phyloP scores from a whole-genome alignment of 2,329 filamentous ascomycete genomes.

The Hymenoscyphus repandus region DNA sequence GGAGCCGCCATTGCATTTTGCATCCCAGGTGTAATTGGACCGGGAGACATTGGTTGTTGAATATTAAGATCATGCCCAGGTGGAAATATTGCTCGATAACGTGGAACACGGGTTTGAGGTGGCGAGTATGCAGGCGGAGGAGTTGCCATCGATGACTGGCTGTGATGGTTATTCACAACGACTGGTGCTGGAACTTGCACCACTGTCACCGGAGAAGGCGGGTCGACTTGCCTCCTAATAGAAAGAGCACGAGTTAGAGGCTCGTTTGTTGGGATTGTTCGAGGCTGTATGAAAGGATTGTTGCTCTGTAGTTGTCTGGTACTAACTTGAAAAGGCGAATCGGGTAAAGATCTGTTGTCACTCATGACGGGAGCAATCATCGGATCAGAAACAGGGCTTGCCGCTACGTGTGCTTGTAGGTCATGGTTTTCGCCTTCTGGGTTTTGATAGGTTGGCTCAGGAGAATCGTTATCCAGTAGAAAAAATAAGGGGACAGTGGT shows the following conservation, averaged over 20 bases:
- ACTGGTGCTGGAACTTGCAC: conserved; percentile 2
- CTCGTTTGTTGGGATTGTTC: conserved; percentile 10
- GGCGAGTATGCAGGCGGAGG: conserved; percentile 31
- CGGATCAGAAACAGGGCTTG: conserved; percentile 4
- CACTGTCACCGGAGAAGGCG: conserved; percentile 8
- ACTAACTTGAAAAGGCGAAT: conserved; percentile 10
- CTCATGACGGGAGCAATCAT: too few species aligned
- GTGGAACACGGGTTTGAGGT: conserved; percentile 18
- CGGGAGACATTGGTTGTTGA: conserved; percentile 52
- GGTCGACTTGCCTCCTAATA: conserved; percentile 2
- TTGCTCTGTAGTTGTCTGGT: conserved; percentile 17
- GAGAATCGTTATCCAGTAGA: conserved; percentile 13
- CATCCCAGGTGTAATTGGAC: conserved; percentile 57
- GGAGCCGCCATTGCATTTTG: conserved; percentile 57
- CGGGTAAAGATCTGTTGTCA: conserved; percentile 14
- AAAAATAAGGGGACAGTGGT: conserved; percentile 23
- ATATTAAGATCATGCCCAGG: conserved; percentile 41
- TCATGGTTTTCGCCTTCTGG: conserved; percentile 6
- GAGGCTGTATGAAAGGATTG: conserved; percentile 24
- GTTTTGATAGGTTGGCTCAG: conserved; percentile 6
- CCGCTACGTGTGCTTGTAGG: conserved; percentile 1
- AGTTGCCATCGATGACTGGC: conserved; percentile 10
- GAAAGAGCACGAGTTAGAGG: conserved; percentile 2
- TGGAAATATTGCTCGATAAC: conserved; percentile 55
- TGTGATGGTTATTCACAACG: conserved; percentile 3